Percentiles rank a stretch among this genome's conserved stretches.
These are phyloP conservation scores for Pseudogymnoascus sp. DNA, from an alignment of 2,329 filamentous ascomycete genomes.

Conservation along the genomic window DNA sequence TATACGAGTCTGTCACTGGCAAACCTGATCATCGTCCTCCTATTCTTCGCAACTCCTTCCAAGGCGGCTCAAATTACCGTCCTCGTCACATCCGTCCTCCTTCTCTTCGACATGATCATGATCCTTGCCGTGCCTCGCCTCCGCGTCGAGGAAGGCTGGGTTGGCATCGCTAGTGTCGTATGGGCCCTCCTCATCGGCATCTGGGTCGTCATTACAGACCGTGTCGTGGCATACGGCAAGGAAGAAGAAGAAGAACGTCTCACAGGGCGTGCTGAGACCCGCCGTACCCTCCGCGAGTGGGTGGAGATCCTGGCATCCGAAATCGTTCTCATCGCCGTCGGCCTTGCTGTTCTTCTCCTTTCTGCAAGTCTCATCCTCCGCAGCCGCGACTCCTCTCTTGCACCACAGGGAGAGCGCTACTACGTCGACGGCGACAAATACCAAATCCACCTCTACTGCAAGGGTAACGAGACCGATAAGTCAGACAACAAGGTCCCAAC, in stretches of 20 bases:
- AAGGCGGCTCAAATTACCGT: conserved; percentile 68
- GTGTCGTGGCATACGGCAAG: conserved; percentile 85
- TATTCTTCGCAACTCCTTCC: conserved; percentile 85
- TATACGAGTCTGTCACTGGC: conserved; percentile 72
- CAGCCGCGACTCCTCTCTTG: conserved; percentile 66
- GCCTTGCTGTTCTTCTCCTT: conserved; percentile 62
- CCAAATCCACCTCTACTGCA: conserved; percentile 75
- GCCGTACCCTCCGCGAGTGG: conserved; percentile 79
- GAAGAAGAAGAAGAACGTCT: conserved; percentile 84
- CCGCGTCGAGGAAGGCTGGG: conserved; percentile 79
- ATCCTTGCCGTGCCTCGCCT: conserved; percentile 67
- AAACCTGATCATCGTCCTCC: conserved; percentile 65
- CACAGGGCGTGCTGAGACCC: conserved; percentile 79
- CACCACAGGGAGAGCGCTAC: conserved; percentile 65
- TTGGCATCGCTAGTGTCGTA: conserved; percentile 75
- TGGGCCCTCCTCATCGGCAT: conserved; percentile 75
- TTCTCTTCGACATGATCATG: conserved; percentile 70
- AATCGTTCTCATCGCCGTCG: conserved; percentile 60
- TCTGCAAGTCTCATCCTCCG: conserved; percentile 74
- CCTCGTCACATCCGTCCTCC: conserved; percentile 55
- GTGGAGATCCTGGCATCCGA: conserved; percentile 68
- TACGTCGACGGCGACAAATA: conserved; percentile 81
- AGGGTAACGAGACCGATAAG: conserved; percentile 58
- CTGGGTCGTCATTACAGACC: conserved; percentile 73
- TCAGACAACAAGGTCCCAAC: conserved; percentile 59